A percentile compares a stretch with the other conserved stretches of the same genome.
Conservation (phyloP, 352 stramenopile genomes). For the Globisporangium spiculum region DNA sequence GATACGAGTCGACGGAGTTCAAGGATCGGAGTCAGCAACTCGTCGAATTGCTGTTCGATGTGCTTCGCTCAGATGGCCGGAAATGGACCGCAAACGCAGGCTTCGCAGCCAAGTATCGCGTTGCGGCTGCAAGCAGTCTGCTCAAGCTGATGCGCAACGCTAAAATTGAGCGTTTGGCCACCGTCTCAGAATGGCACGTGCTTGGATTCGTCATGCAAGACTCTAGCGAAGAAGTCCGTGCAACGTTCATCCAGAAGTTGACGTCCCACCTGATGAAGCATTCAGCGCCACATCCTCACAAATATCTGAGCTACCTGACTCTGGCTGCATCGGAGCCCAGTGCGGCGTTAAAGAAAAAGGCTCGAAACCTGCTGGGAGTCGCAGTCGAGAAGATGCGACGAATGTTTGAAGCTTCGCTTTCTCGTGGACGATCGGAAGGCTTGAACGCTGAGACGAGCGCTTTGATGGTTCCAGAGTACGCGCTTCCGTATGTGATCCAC, state of each 20-base stretch:
- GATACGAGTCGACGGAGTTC: slow-evolving; percentile 16
- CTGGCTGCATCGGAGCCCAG: slow-evolving; percentile 60
- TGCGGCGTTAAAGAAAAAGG: slow-evolving; percentile 52
- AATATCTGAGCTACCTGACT: slow-evolving; percentile 77
- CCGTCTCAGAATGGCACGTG: slow-evolving; percentile 69
- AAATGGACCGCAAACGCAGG: slow-evolving; percentile 35
- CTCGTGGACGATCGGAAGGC: slow-evolving; percentile 11
- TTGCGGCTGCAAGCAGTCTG: slow-evolving; percentile 45
- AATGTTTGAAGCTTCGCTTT: slow-evolving; percentile 57
- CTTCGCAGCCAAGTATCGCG: slow-evolving; percentile 46
- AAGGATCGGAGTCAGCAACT: slow-evolving; percentile 33
- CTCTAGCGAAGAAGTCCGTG: slow-evolving; percentile 66
- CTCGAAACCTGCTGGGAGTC: slow-evolving; percentile 39
- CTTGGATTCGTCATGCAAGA: slow-evolving; percentile 78
- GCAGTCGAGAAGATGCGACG: slow-evolving; percentile 76
- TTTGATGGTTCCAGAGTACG: slow-evolving; percentile 83
- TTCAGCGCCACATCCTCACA: slow-evolving; percentile 59
- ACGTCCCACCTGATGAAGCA: slow-evolving; percentile 68
- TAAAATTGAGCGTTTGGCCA: slow-evolving; percentile 48
- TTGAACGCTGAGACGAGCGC: slow-evolving; percentile 21
- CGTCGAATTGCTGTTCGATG: slow-evolving; percentile 48
- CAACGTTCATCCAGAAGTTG: slow-evolving; percentile 73
- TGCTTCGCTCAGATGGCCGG: slow-evolving; percentile 61
- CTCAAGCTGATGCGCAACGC: slow-evolving; percentile 65
- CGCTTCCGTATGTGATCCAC: slow-evolving; percentile 79